phyloP scores from a whole-genome alignment of 805 yeast species.

The Metschnikowia kofuensis region DNA sequence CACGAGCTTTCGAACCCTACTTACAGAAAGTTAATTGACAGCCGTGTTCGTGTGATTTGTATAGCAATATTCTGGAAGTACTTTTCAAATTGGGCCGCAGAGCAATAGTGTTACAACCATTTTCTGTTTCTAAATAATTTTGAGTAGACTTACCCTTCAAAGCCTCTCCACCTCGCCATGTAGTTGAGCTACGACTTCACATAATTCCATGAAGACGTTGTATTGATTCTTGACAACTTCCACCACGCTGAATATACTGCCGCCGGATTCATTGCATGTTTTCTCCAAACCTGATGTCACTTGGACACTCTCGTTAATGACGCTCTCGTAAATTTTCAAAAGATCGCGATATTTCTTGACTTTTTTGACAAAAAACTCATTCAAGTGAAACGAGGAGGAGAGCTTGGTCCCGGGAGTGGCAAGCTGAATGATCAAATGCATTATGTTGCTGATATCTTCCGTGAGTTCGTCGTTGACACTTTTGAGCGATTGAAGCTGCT shows the following conservation, averaged over 20 bases:
- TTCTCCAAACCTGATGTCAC: constrained; percentile 45
- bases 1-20: too few species aligned
- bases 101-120: too few species aligned
- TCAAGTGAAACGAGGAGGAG: constrained; percentile 53
- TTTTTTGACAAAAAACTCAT: constrained; percentile 50
- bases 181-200: constrained; percentile 69
- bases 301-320: constrained; percentile 59
- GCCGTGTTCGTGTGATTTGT: too few species aligned
- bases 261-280: constrained; percentile 38
- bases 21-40: too few species aligned
- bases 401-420: constrained; percentile 54
- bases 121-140: too few species aligned
- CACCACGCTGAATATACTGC: constrained; percentile 46
- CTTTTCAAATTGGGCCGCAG: too few species aligned
- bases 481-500: constrained; percentile 33
- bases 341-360: constrained; percentile 48
- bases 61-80: too few species aligned
- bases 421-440: constrained; percentile 50
- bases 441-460: constrained; percentile 52
- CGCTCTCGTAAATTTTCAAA: constrained; percentile 55
- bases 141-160: not conserved
- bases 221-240: constrained; percentile 67
- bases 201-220: constrained; percentile 67
- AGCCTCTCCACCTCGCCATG: constrained; percentile 40
- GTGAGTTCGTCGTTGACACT: constrained; percentile 38